Base-by-base conservation (phyloP, 306 rosid genomes). In the Inga laurina region DNA sequence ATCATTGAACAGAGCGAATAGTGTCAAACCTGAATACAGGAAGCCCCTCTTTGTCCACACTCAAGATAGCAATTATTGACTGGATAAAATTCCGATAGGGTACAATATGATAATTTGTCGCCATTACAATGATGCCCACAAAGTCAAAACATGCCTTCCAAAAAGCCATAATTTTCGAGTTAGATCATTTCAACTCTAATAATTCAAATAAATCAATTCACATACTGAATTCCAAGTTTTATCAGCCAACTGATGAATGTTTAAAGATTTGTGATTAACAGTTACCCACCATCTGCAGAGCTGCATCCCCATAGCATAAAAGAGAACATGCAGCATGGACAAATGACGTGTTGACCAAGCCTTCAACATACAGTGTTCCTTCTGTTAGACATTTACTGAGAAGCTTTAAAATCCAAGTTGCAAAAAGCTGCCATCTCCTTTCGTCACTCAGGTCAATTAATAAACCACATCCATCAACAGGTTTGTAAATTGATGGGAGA, bases 131-230 rank as follows among this genome's bases (percentile, higher is more conserved):
- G 74, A 88, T 85, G 80, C 87, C 83, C 21, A 88, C 94, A 74
- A 93, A 90, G 86, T 92, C 98, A 87, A 96, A 96, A 86, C 94
- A 91, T 66, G 97, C 98, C 99, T 96, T 87, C 79, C 84, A 91
- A 49, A 88, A 86, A 84, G 72, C 77, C 81, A 72, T 39, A 88
- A 77, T 52, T 35, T 74, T 90, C 84, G 85, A 73, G 43, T 45
- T 57, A 45, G 37, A 27, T 49, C 76, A 81, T 72, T 79, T 74
- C n/a, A 72, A 45, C 30, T 74, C 51, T 13, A 21, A 78, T 30
- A 52, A 57, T 52, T 73, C 35, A 49, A 68, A 75, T 59, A 35
- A 37, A 78, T 39, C 72, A 77, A 82, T 37, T 46, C 35, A 85
- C 52, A 37, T 75, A 41, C 24, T 8, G 34, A 72, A 62, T 72